Evolutionary conservation across 805 yeast species (phyloP).

Genomic region (Hanseniaspora lindneri): DNA sequence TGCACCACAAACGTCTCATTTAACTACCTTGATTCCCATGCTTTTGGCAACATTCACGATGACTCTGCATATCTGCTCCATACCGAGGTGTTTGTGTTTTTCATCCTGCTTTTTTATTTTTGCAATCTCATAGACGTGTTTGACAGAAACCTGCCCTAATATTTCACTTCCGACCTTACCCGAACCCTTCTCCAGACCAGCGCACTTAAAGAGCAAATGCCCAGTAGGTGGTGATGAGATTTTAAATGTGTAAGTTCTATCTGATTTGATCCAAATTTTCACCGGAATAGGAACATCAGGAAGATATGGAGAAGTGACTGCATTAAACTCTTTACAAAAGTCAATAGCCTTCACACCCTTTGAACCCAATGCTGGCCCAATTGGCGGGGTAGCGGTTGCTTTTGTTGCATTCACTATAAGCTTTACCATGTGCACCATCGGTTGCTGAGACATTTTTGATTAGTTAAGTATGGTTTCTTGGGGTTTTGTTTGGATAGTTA

Average conservation of each 20-base stretch:
- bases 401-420: slow-evolving; percentile 92
- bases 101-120: slow-evolving; percentile 82
- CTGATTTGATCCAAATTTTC: slow-evolving; percentile 76
- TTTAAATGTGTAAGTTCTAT: slow-evolving; percentile 75
- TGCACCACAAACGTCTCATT: no score
- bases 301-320: slow-evolving; percentile 76
- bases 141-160: slow-evolving; percentile 62
- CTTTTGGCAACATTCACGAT: slow-evolving; percentile 81
- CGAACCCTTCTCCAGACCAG: slow-evolving; percentile 66
- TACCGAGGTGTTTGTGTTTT: slow-evolving; percentile 54
- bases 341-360: slow-evolving; percentile 98
- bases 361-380: slow-evolving; percentile 96
- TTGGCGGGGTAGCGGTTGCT: slow-evolving; percentile 98
- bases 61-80: slow-evolving; percentile 69
- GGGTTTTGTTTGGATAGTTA: not conserved
- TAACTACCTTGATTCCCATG: slow-evolving; percentile 73
- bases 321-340: slow-evolving; percentile 95
- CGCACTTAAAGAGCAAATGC: slow-evolving; percentile 66
- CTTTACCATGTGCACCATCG: slow-evolving; percentile 43
- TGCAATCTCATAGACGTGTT: slow-evolving; percentile 90
- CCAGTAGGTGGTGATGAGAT: slow-evolving; percentile 87
- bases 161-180: slow-evolving; percentile 29
- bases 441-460: not conserved
- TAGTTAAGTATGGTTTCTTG: not conserved
- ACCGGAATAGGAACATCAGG: slow-evolving; percentile 90